These are phyloP conservation scores for Gaertneriomyces sp. DNA, from an alignment of 192 early-diverging fungal species.

Conservation along the genomic window DNA sequence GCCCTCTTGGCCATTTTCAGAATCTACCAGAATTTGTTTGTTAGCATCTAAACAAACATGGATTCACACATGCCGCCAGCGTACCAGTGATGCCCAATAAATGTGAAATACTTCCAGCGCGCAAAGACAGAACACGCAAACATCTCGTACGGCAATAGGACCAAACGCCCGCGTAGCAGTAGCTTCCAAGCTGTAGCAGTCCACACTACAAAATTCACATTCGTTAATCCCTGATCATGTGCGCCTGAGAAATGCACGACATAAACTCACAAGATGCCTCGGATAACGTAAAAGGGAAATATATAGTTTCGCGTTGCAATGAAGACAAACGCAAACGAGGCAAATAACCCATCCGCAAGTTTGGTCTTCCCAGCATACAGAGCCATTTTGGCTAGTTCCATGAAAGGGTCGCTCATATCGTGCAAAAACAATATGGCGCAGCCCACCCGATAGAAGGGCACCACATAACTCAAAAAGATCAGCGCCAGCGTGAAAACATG, in stretches of 20 bases:
- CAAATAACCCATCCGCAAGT: conserved; percentile 41
- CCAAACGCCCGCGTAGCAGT: background rate
- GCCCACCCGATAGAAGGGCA: conserved; percentile 42
- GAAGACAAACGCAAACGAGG: conserved; percentile 30
- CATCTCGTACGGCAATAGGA: conserved; percentile 10
- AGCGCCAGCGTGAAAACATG: conserved; percentile 42
- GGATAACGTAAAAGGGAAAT: conserved; percentile 34
- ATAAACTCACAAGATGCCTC: conserved; percentile 23
- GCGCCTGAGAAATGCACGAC: background rate
- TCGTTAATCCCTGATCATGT: background rate
- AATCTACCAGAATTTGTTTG: conserved; percentile 30
- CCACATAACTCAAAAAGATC: conserved; percentile 39
- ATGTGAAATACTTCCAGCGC: conserved; percentile 33
- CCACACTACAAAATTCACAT: background rate
- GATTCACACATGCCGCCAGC: background rate
- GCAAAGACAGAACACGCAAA: conserved; percentile 8
- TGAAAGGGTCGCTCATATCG: conserved; percentile 46
- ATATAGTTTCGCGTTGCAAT: conserved; percentile 31
- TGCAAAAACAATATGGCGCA: conserved; percentile 43
- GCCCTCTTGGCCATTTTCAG: conserved; percentile 45
- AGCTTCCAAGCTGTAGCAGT: conserved; percentile 19
- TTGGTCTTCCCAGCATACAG: conserved; percentile 40
- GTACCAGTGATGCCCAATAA: conserved; percentile 37
- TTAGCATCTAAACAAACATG: background rate
- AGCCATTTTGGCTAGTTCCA: conserved; percentile 49